Base-by-base conservation (phyloP, 306 rosid genomes). In the Inga laurina region DNA sequence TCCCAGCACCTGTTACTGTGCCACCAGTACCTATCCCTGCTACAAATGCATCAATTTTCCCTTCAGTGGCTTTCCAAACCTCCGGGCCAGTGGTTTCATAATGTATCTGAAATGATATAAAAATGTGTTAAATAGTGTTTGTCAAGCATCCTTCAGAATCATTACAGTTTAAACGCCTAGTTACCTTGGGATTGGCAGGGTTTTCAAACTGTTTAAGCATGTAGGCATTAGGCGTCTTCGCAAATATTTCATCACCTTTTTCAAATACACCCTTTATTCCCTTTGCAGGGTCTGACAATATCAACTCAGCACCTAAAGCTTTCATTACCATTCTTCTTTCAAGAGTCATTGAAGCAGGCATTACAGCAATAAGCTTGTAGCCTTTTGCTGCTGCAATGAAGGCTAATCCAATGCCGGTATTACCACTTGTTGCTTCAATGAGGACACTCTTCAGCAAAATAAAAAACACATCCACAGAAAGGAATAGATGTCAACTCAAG, bases 1-100 rank as follows among this genome's bases (percentile, higher is more conserved):
- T 94, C 78, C 98, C 98, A 22, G 91, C 84, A 74, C 98, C 94
- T 51, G 95, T 94, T 85, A 94, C 88, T 48, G 97, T 94, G 77
- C 97, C 98, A 51, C 98, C 97, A 13, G 97, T 91, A 45, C 98
- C 95, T 45, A 92, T 87, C 85, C 98, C 97, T 54, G 92, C 88
- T 56, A 94, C 90, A 87, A 94, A 46, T 74, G 90, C 93, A 76
- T 92, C 93, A 54, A 92, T 68, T 79, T 88, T 94, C 81, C 90
- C 92, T 13, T 83, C 92, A 0, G 97, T 49, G 75, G 94, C 97
- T 86, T 89, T 88, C 97, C 98, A 94, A 73, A 94, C 88, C 89
- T 92, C 94, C 7, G 98, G 97, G 86, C 98, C 94, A 21, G 98
- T 94, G 71, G 98, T 89, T 87, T 94, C 92, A 78, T 92, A 94